These are phyloP conservation scores for Trametes pubescens DNA, from an alignment of 1,284 basidiomycete genomes.

Conservation along the genomic window DNA sequence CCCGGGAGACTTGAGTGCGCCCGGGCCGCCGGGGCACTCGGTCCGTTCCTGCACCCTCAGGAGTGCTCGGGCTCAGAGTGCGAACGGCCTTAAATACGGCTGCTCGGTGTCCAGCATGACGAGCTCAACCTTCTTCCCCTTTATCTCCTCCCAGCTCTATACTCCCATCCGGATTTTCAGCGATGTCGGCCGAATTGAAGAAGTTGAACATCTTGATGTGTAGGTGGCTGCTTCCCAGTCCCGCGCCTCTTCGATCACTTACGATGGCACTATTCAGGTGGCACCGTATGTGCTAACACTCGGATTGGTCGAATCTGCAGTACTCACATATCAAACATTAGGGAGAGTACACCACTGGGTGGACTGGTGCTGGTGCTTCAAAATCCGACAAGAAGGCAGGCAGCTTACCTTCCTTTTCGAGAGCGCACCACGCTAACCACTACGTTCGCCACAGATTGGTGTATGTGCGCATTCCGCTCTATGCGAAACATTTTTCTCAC, in stretches of 20 bases:
- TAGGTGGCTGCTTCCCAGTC: slow-evolving; percentile 15
- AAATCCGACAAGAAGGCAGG: slow-evolving; percentile 95
- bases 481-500: background rate
- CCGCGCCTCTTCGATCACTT: slow-evolving; percentile 7
- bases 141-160: background rate
- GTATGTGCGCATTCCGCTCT: slow-evolving; percentile 50
- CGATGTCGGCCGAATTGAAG: slow-evolving; percentile 37
- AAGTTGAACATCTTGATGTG: slow-evolving; percentile 40
- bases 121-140: slow-evolving; percentile 10
- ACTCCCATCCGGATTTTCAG: slow-evolving; percentile 1
- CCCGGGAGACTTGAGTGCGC: too few relatives aligned
- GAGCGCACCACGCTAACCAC: background rate
- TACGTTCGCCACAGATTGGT: slow-evolving; percentile 59
- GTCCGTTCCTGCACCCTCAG: slow-evolving; percentile 17
- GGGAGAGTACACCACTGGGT: slow-evolving; percentile 95
- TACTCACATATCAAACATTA: slow-evolving; percentile 40
- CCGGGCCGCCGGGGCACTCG: slow-evolving; percentile 6
- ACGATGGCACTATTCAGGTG: slow-evolving; percentile 30
- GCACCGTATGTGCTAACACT: slow-evolving; percentile 31
- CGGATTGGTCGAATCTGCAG: background rate
- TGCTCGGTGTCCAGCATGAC: slow-evolving; percentile 19
- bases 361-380: slow-evolving; percentile 89
- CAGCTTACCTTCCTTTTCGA: too few relatives aligned
- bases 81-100: slow-evolving; percentile 27
- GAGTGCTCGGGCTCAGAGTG: slow-evolving; percentile 9